Evolutionary conservation across 192 early-diverging fungal genomes (phyloP).

Genomic region (Coemansia sp.): DNA sequence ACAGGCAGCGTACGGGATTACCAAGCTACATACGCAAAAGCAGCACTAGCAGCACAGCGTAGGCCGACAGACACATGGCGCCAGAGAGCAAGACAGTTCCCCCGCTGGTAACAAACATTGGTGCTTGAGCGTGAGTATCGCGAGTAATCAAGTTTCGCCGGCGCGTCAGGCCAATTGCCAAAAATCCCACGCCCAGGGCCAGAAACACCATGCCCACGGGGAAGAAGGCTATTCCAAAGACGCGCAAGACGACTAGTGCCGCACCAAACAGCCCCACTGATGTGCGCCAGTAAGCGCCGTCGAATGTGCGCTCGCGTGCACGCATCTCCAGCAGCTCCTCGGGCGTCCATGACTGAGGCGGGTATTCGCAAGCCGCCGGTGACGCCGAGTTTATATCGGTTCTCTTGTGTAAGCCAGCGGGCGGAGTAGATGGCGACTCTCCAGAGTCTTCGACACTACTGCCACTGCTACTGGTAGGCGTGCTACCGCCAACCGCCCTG

Average conservation of each 20-base stretch:
- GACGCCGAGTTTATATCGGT: not conserved
- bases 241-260: slow-evolving; percentile 49
- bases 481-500: slow-evolving; percentile 9
- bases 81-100: slow-evolving; percentile 40
- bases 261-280: slow-evolving; percentile 53
- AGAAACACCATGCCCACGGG: slow-evolving; percentile 56
- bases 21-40: slow-evolving; percentile 31
- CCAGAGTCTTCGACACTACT: slow-evolving; percentile 1
- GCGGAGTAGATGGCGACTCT: not conserved
- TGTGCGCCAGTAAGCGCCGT: slow-evolving; percentile 59
- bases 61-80: slow-evolving; percentile 45
- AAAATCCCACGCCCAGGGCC: slow-evolving; percentile 45
- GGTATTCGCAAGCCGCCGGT: not conserved
- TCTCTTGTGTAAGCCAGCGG: not conserved
- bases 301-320: slow-evolving; percentile 56
- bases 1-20: too few species aligned
- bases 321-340: slow-evolving; percentile 57
- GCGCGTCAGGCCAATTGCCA: slow-evolving; percentile 52
- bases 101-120: slow-evolving; percentile 46
- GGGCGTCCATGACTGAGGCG: slow-evolving; percentile 44
- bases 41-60: slow-evolving; percentile 43
- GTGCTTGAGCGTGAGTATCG: slow-evolving; percentile 37
- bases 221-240: slow-evolving; percentile 51
- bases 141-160: slow-evolving; percentile 32
- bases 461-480: slow-evolving; percentile 6